These are phyloP conservation scores for Acaromyces ingoldii DNA, from an alignment of 1,284 basidiomycete species.

Conservation along the genomic window DNA sequence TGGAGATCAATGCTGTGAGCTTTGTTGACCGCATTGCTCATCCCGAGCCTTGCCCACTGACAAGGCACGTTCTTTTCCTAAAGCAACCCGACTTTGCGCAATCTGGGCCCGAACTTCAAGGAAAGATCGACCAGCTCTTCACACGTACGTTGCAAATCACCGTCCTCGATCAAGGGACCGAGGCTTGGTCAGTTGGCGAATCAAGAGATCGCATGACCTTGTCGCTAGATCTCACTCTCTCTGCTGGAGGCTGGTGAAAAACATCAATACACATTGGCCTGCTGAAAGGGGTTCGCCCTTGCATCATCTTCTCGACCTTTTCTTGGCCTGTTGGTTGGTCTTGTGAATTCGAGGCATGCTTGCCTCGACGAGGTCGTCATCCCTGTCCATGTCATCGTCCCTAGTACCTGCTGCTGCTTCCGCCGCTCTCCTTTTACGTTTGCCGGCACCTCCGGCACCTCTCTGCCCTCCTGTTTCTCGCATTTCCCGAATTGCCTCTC, in stretches of 20 bases:
- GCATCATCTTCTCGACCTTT: no score
- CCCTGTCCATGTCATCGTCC: constrained; percentile 47
- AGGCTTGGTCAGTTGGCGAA: not conserved
- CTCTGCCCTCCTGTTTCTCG: constrained; percentile 39
- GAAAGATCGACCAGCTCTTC: constrained; percentile 77
- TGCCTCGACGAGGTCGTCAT: constrained; percentile 34
- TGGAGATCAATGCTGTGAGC: constrained; percentile 75
- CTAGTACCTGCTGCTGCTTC: no score
- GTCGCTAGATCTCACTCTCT: not conserved
- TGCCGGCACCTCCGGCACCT: constrained; percentile 36
- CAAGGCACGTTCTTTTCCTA: not conserved
- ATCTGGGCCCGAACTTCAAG: constrained; percentile 74
- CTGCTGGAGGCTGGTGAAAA: constrained; percentile 11
- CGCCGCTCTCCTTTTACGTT: constrained; percentile 32
- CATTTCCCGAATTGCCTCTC: constrained; percentile 71
- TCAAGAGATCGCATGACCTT: not conserved
- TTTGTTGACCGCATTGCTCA: not conserved
- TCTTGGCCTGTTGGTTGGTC: no score
- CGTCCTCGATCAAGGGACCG: constrained; percentile 13
- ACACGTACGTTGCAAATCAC: constrained; percentile 33
- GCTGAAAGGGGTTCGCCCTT: no score
- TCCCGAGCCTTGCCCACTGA: not conserved
- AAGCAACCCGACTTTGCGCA: constrained; percentile 90
- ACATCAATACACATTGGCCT: no score
- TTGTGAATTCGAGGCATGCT: no score